Base-by-base conservation (phyloP, 768 basidiomycete genomes). In the Suillus discolor region DNA sequence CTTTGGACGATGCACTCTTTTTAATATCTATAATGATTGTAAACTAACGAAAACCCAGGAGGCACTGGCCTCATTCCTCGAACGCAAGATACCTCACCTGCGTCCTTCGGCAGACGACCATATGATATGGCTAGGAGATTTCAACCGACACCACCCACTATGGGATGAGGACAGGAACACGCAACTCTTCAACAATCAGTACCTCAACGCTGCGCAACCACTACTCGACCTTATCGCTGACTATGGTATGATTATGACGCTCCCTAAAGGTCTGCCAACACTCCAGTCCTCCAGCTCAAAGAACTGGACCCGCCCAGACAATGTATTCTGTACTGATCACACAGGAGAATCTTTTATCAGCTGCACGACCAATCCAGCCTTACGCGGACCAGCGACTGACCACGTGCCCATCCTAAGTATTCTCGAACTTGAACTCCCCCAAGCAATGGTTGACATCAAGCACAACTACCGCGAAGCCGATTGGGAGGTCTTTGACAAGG, bases 1-100 rank as follows among this genome's bases (percentile, higher is more conserved):
- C 0, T 41, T 25, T 7, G 47, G 63, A 1, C 16, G 2, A 1
- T 70, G 42, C 45, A 65, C 51, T 0, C 6, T 68, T 0, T 51
- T 66, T 31, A 68, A 69, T 16, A 62, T 69, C 0, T 69, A 69
- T 41, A 69, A 67, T 7, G 31, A 69, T 20, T 55, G 66, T n/a
- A 65, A 16, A 1, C 25, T 25, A 16, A 41, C 61, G 15, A 4
- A 47, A 15, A 62, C 63, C 0, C 23, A 47, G 3, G 25, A 20
- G 0, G 12, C 4, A 0, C 0, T 68, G 2, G 25, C 59, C 0
- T 23, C 13, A 2, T 61, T 23, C 41, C 62, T 67, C 0, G 6
- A 18, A 6, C 13, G 3, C 2, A 28, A 67, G 3, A 31, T 44
- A 2, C 18, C 6, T 41, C 3, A 12, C 9, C 3, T 65, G 11